Percentiles rank a stretch among this genome's conserved stretches.
phyloP scores from a whole-genome alignment of 2,329 filamentous ascomycete species.

The Arthroderma sp. region DNA sequence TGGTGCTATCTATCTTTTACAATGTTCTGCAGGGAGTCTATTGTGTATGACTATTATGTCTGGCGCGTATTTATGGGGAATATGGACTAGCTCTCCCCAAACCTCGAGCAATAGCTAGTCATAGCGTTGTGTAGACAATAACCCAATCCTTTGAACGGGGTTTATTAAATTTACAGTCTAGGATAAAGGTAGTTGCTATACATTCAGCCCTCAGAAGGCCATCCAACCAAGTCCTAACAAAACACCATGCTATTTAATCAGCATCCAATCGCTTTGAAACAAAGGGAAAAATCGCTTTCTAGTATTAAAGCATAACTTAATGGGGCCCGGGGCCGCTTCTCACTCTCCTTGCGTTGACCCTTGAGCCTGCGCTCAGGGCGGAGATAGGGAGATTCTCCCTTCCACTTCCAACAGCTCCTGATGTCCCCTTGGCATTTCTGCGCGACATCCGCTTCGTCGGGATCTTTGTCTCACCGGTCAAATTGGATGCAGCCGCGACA shows the following conservation, averaged over 20 bases:
- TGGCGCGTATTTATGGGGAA: background rate
- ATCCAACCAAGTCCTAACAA: background rate
- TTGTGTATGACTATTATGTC: background rate
- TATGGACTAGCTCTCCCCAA: background rate
- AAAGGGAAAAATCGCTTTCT: background rate
- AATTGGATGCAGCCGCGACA: constrained; percentile 15
- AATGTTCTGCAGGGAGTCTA: background rate
- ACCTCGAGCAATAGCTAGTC: background rate
- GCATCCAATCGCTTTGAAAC: background rate
- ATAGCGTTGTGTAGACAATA: background rate
- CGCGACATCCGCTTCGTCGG: constrained; percentile 33
- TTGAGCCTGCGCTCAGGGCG: background rate
- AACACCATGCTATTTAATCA: background rate
- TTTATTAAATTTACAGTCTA: background rate
- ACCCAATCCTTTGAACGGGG: background rate
- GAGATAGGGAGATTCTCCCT: constrained; percentile 30
- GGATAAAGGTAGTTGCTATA: background rate
- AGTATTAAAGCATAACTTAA: background rate
- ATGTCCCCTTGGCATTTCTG: constrained; percentile 23
- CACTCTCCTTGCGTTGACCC: constrained; percentile 19
- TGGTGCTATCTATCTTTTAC: background rate
- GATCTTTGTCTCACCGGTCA: constrained; percentile 29
- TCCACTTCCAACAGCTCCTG: constrained; percentile 25
- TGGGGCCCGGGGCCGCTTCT: constrained; percentile 19
- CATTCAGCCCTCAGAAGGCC: background rate